Conservation (phyloP, 192 early-diverging fungal species). For the Entophlyctis luteolus region DNA sequence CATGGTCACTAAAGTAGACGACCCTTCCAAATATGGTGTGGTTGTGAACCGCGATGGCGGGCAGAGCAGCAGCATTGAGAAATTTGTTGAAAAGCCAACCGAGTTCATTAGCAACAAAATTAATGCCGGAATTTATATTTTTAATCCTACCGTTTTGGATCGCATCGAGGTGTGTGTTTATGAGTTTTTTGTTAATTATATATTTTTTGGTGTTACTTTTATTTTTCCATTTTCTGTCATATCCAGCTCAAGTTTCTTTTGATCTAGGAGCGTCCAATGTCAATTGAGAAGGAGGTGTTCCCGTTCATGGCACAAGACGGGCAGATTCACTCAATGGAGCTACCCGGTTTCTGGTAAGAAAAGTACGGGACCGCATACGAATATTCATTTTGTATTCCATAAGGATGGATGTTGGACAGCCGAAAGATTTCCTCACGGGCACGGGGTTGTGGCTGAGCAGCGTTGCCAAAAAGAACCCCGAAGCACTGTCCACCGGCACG, state of each 20-base stretch:
- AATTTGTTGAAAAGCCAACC: constrained; percentile 97
- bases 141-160: constrained; percentile 83
- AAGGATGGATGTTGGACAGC: constrained; percentile 99
- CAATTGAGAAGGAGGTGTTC: constrained; percentile 98
- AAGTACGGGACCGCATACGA: no score
- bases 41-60: constrained; percentile 77
- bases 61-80: constrained; percentile 76
- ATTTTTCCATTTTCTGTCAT: neutral
- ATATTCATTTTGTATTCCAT: no score
- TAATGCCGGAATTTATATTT: constrained; percentile 99
- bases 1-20: constrained; percentile 92
- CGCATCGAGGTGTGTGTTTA: constrained; percentile 70
- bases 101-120: constrained; percentile 96
- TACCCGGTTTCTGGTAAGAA: constrained; percentile 98
- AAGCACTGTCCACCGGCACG: constrained; percentile 37
- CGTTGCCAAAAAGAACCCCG: constrained; percentile 61
- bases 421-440: constrained; percentile 95
- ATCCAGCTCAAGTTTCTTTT: neutral
- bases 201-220: neutral
- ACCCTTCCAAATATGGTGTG: constrained; percentile 98
- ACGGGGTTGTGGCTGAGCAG: constrained; percentile 88
- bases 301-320: constrained; percentile 82
- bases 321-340: constrained; percentile 87
- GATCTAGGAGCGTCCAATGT: constrained; percentile 80
- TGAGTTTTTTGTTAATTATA: neutral